Base-by-base conservation (phyloP, 306 rosid species). In the Dryas drummondii region DNA sequence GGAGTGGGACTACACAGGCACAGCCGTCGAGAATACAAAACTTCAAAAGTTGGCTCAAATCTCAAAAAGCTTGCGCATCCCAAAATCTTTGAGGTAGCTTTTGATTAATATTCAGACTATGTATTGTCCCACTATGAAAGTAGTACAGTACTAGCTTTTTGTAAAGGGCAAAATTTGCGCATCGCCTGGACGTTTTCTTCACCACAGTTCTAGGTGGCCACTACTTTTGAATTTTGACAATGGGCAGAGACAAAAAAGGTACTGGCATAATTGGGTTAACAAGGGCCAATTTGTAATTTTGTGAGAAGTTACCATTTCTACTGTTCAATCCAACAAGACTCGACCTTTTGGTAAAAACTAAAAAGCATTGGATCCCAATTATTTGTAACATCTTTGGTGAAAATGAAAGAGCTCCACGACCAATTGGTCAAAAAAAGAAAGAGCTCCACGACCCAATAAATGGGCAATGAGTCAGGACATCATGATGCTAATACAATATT, bases 341-440 rank as follows among this genome's bases (percentile, higher is more conserved):
- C 41, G 11, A 50, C 60, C 55, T 78, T 81, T 79, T 22, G 9
- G 57, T 5, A 53, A 83, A 57, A 48, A 9, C 74, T 7, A 53
- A 83, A 57, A 48, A 9, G 76, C 81, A 74, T 55, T 10, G 82
- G 82, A 84, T 70, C 68, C 79, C 88, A 81, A 82, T 82, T 57
- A 80, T 85, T 69, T 22, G 68, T 62, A 32, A 70, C 70, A 68
- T 81, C 81, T 79, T 62, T 68, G 14, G 58, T 67, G 16, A 76
- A 81, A 78, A 56, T 55, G 50, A 17, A 77, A 74, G 69, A 79
- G 75, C 86, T 56, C 79, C 60, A 61, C 74, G 73, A 63, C 60
- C 82, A n/a, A n/a, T n/a, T n/a, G n/a, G n/a, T n/a, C n/a, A n/a
- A n/a, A n/a, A n/a, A n/a, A n/a, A n/a, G 50, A 17, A 77, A 74